Evolutionary conservation across 2,329 filamentous ascomycete genomes (phyloP).

Genomic region (Macroventuria anomochaeta): DNA sequence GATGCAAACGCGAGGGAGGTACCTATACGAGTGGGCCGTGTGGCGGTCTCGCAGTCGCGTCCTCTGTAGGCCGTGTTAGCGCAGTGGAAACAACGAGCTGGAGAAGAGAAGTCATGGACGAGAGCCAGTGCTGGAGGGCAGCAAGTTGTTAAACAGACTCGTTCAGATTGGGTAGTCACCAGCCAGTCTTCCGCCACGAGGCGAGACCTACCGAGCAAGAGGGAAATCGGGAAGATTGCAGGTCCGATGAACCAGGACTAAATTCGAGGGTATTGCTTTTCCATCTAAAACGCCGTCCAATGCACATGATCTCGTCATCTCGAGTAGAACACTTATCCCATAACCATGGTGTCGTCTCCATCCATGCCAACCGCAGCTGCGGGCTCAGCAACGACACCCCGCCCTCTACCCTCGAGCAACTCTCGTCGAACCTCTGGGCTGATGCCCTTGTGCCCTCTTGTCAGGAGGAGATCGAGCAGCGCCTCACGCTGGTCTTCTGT

Average conservation of each 20-base stretch:
- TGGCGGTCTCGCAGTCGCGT: too few relatives aligned
- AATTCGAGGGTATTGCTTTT: neutral
- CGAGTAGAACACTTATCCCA: conserved; percentile 43
- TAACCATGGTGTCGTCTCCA: conserved; percentile 90
- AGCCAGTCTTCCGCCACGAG: neutral
- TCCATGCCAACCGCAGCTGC: conserved; percentile 64
- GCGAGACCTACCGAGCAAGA: too few relatives aligned
- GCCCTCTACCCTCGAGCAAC: conserved; percentile 82
- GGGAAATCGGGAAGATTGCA: too few relatives aligned
- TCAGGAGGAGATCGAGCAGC: conserved; percentile 82
- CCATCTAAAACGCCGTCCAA: conserved; percentile 1
- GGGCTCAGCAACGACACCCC: conserved; percentile 74
- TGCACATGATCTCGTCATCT: neutral
- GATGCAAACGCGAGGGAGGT: too few relatives aligned
- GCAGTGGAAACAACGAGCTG: too few relatives aligned
- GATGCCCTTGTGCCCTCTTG: conserved; percentile 84
- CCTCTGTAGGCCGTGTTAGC: too few relatives aligned
- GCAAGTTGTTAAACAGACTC: too few relatives aligned
- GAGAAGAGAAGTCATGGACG: too few relatives aligned
- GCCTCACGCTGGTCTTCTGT: conserved; percentile 94
- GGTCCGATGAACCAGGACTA: too few relatives aligned
- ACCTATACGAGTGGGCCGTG: too few relatives aligned
- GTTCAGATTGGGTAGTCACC: too few relatives aligned
- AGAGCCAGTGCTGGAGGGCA: too few relatives aligned
- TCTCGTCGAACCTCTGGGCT: conserved; percentile 91